These are phyloP conservation scores for Podaxis sp. DNA, from an alignment of 768 basidiomycete species.

Conservation along the genomic window DNA sequence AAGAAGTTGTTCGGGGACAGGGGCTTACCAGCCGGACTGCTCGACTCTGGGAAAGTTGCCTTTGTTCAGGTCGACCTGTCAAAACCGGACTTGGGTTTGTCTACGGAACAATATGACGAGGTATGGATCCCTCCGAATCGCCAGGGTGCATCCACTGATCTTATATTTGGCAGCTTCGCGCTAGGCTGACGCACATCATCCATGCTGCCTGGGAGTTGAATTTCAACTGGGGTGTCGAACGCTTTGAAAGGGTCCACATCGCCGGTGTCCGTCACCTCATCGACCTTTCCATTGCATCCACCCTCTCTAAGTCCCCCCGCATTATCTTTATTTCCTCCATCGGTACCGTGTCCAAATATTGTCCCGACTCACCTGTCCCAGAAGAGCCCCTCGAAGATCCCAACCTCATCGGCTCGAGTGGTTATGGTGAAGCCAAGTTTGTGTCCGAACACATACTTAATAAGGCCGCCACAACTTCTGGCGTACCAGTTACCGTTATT, in stretches of 20 bases:
- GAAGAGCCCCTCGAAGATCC: conserved; percentile 14
- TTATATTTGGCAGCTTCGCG: neutral
- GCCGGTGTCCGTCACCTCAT: conserved; percentile 14
- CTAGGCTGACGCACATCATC: conserved; percentile 13
- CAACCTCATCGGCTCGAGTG: neutral
- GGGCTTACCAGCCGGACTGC: neutral
- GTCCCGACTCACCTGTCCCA: conserved; percentile 1
- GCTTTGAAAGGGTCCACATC: conserved; percentile 15
- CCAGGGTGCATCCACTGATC: neutral
- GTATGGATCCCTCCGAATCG: neutral
- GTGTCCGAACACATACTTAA: conserved; percentile 14
- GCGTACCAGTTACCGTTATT: conserved; percentile 14
- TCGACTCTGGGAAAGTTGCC: neutral
- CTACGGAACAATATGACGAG: conserved; percentile 1
- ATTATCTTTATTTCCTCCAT: conserved; percentile 17
- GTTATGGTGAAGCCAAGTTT: conserved; percentile 15
- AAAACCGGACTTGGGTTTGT: conserved; percentile 4
- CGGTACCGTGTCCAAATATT: conserved; percentile 6
- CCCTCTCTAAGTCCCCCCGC: neutral
- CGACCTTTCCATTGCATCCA: conserved; percentile 10
- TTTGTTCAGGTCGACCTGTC: conserved; percentile 11
- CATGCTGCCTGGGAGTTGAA: conserved; percentile 18
- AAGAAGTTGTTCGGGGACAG: conserved; percentile 8
- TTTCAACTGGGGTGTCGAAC: conserved; percentile 17
- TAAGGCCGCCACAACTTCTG: neutral